phyloP scores from a whole-genome alignment of 202 grass and related monocot species.

The Saccharum hybrid region DNA sequence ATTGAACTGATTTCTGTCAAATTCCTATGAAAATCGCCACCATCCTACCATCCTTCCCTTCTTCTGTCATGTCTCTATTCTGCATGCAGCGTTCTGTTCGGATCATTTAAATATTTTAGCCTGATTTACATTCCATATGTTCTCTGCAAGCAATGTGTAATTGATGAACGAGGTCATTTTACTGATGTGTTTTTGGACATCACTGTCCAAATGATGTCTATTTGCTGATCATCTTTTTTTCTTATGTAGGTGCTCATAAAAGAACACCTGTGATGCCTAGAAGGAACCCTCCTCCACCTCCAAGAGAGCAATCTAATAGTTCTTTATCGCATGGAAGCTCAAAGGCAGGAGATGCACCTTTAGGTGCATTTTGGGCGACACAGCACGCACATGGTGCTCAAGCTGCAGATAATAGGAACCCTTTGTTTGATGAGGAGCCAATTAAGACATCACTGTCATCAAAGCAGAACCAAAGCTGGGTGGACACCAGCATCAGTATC shows the following conservation, averaged over 20 bases:
- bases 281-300: conserved; percentile 70
- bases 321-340: conserved; percentile 47
- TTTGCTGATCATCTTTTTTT: conserved; percentile 18
- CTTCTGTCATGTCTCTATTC: not conserved
- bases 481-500: conserved; percentile 41
- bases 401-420: conserved; percentile 43
- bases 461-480: conserved; percentile 50
- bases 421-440: conserved; percentile 63
- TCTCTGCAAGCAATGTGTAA: conserved; percentile 22
- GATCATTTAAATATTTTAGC: conserved; percentile 18
- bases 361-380: conserved; percentile 80
- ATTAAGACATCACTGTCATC: conserved; percentile 43
- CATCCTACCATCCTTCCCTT: not conserved
- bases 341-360: conserved; percentile 51
- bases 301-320: conserved; percentile 63
- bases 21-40: not conserved
- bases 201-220: not conserved
- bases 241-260: conserved; percentile 52
- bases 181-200: not conserved
- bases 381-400: conserved; percentile 60
- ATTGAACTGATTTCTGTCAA: conserved; percentile 5
- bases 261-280: conserved; percentile 62
- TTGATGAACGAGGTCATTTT: conserved; percentile 17
- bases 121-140: not conserved
- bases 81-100: not conserved